A percentile compares a stretch with the other conserved stretches of the same genome.
Evolutionary conservation across 192 early-diverging fungal species (phyloP).

Genomic region (Entomortierella lignicola): DNA sequence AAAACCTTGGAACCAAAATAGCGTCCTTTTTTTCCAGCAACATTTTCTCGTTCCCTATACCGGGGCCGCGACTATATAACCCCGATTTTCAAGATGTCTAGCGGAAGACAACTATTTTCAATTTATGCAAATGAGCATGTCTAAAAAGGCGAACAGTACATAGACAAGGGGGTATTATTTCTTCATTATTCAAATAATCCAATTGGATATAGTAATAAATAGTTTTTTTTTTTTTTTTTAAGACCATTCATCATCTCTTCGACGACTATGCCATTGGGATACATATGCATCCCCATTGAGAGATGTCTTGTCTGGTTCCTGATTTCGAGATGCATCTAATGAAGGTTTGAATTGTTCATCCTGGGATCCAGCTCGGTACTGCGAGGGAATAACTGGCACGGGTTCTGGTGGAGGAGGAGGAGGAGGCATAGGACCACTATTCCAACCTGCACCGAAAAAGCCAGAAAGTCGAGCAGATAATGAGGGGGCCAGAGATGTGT

Average conservation of each 20-base stretch:
- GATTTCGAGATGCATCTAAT: not conserved
- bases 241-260: slow-evolving; percentile 40
- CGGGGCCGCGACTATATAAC: too few relatives aligned
- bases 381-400: not conserved
- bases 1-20: too few relatives aligned
- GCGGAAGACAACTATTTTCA: too few relatives aligned
- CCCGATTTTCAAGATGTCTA: too few relatives aligned
- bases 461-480: slow-evolving; percentile 22
- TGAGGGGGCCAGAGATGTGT: slow-evolving; percentile 19
- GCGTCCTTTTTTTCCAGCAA: too few relatives aligned
- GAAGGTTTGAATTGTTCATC: slow-evolving; percentile 12
- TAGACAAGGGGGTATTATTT: too few relatives aligned
- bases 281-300: slow-evolving; percentile 29
- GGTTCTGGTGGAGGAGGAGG: slow-evolving; percentile 6
- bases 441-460: slow-evolving; percentile 41
- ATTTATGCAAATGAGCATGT: too few relatives aligned
- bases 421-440: slow-evolving; percentile 43
- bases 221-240: not conserved
- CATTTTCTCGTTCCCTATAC: too few relatives aligned
- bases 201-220: too few relatives aligned
- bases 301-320: slow-evolving; percentile 19
- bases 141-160: too few relatives aligned
- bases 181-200: too few relatives aligned
- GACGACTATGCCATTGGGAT: slow-evolving; percentile 43
- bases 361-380: not conserved